Base-by-base conservation (phyloP, 2,329 filamentous ascomycete genomes). In the Ophiostoma pallidulum region DNA sequence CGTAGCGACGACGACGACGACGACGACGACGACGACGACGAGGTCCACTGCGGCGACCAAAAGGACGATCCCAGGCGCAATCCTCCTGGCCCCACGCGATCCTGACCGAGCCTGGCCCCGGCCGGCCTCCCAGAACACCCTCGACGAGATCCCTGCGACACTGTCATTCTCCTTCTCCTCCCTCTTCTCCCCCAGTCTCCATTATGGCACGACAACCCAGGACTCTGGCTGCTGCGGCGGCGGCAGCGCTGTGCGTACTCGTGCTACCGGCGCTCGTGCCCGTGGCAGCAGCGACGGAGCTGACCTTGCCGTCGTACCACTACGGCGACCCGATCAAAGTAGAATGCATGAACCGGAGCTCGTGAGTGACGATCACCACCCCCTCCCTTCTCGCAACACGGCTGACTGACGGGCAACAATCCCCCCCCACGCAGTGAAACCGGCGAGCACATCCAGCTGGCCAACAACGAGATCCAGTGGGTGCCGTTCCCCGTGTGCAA, bases 401-500 rank as follows among this genome's bases (percentile, higher is more conserved):
- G 16, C n/a, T 24, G 8, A 28, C 24, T 10, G 10, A 28, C 24
- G 20, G 20, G 9, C 28, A 14, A 29, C 24, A 20, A 8, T 44
- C 28, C 32, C 20, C 50, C 48, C 32, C 48, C 49, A n/a, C n/a
- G n/a, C 61, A 92, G 86, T 59, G 86, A 94, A 58, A 92, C 86
- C 8, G 88, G 88, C 63, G 88, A 94, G 66, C 88, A 94, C 71
- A 82, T 96, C 60, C 84, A 87, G 60, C 81, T 94, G 62, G 73
- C 75, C 31, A 74, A 82, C 54, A 83, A 92, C 60, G 84, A 94
- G 64, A 79, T 96, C 48, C 77, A 94, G 74, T 97, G 92, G 74
- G 82, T 92, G 38, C 88, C 91, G 33, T 97, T 97, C 66, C 86
- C 86, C 20, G 74, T 75, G 29, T 97, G 92, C 76, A 86, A 89